phyloP scores from a whole-genome alignment of 768 basidiomycete species.

The Termitomyces titanicus region DNA sequence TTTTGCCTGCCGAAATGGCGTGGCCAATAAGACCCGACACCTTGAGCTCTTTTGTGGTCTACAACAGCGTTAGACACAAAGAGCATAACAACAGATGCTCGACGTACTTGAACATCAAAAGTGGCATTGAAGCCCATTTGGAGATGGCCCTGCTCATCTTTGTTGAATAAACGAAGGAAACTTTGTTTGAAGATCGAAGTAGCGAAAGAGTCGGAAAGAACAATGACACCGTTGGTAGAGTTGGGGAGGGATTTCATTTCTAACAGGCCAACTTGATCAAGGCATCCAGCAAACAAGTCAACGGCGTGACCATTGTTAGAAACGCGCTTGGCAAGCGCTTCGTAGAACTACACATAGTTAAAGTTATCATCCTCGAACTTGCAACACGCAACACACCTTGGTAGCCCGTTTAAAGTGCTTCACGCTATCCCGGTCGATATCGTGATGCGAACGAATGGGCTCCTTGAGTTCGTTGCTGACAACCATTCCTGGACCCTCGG shows the following conservation, averaged over 20 bases:
- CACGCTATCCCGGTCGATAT: slow-evolving; percentile 94
- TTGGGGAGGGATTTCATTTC: slow-evolving; percentile 98
- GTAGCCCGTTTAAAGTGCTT: slow-evolving; percentile 97
- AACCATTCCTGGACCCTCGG: slow-evolving; percentile 96
- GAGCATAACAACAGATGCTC: not conserved
- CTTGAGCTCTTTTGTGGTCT: slow-evolving; percentile 99
- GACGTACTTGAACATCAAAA: slow-evolving; percentile 87
- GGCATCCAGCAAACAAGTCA: slow-evolving; percentile 94
- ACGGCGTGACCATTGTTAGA: slow-evolving; percentile 94
- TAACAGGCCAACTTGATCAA: slow-evolving; percentile 95
- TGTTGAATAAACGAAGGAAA: slow-evolving; percentile 89
- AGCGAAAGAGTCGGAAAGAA: slow-evolving; percentile 94
- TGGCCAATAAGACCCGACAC: slow-evolving; percentile 98
- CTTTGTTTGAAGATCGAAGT: slow-evolving; percentile 99
- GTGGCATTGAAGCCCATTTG: slow-evolving; percentile 99
- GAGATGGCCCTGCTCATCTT: slow-evolving; percentile 88
- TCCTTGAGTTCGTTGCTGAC: slow-evolving; percentile 95
- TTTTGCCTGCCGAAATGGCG: slow-evolving; percentile 96
- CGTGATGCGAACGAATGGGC: slow-evolving; percentile 97
- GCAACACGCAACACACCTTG: slow-evolving; percentile 56
- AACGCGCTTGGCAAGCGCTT: slow-evolving; percentile 86
- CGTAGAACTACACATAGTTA: slow-evolving; percentile 73
- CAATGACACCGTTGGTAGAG: slow-evolving; percentile 94
- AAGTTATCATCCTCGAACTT: not conserved
- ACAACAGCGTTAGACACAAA: not conserved